Evolutionary conservation across 345 rosid species (phyloP).

Genomic region (Physaria fendleri): DNA sequence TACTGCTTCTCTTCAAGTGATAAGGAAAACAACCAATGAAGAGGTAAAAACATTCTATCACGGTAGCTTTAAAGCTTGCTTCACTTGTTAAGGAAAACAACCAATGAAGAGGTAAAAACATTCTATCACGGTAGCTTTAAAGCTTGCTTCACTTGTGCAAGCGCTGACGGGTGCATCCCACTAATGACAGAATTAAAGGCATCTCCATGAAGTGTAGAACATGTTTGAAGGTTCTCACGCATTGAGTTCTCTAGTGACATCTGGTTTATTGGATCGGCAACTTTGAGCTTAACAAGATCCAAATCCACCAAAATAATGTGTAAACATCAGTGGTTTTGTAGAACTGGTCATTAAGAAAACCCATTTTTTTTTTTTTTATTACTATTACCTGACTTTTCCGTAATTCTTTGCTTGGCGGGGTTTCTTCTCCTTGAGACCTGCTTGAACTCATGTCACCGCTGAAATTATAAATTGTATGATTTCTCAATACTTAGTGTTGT

Average conservation of each 20-base stretch:
- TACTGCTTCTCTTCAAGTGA: slow-evolving; percentile 6
- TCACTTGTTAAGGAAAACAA: slow-evolving; percentile 56
- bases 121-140: slow-evolving; percentile 56
- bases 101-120: background rate
- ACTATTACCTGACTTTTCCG: slow-evolving; percentile 69
- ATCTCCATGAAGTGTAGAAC: slow-evolving; percentile 82
- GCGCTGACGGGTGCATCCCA: slow-evolving; percentile 81
- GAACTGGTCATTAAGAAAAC: background rate
- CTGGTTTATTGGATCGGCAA: slow-evolving; percentile 75
- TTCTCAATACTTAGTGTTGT: background rate
- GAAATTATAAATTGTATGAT: slow-evolving; percentile 25
- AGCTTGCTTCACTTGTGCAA: slow-evolving; percentile 85
- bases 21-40: slow-evolving; percentile 4
- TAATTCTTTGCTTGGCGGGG: slow-evolving; percentile 68
- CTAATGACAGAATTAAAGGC: slow-evolving; percentile 64
- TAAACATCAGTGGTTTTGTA: slow-evolving; percentile 1
- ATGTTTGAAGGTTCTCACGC: slow-evolving; percentile 79
- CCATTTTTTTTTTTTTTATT: background rate
- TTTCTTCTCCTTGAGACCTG: slow-evolving; percentile 52
- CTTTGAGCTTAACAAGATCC: slow-evolving; percentile 48
- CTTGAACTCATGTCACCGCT: slow-evolving; percentile 68
- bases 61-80: slow-evolving; percentile 83
- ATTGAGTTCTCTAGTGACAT: slow-evolving; percentile 71
- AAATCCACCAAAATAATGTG: background rate
- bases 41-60: slow-evolving; percentile 15